phyloP scores from a whole-genome alignment of 352 stramenopile genomes.

The Pythium utonaiense region DNA sequence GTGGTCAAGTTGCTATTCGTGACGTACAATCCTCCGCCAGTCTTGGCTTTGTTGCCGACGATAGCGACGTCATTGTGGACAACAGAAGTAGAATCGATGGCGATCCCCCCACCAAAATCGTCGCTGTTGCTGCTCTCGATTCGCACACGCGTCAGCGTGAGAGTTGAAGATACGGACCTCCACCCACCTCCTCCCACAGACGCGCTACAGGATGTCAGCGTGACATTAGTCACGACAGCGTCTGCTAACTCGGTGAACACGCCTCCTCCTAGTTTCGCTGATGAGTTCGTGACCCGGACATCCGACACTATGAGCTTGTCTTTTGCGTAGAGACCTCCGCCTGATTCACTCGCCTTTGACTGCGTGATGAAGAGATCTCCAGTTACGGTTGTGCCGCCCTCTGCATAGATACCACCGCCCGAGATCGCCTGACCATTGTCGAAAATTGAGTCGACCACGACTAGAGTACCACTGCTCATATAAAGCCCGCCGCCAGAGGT shows the following conservation, averaged over 20 bases:
- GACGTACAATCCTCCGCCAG: slow-evolving; percentile 40
- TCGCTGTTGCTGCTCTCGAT: neutral
- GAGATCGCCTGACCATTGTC: slow-evolving; percentile 3
- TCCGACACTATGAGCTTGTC: neutral
- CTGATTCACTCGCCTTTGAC: neutral
- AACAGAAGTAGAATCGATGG: slow-evolving; percentile 23
- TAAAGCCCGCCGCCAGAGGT: slow-evolving; percentile 20
- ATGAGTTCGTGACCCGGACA: neutral
- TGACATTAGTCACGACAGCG: slow-evolving; percentile 5
- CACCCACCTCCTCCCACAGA: slow-evolving; percentile 30
- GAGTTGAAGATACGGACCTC: slow-evolving; percentile 10
- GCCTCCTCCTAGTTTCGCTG: slow-evolving; percentile 30
- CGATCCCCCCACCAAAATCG: slow-evolving; percentile 32
- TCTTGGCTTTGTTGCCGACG: slow-evolving; percentile 16
- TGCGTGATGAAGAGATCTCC: slow-evolving; percentile 7
- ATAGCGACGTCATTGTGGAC: slow-evolving; percentile 28
- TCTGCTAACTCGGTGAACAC: slow-evolving; percentile 5
- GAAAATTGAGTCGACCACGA: neutral
- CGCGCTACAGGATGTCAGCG: slow-evolving; percentile 2
- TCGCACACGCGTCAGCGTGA: slow-evolving; percentile 5
- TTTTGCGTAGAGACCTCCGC: slow-evolving; percentile 20
- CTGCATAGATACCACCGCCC: slow-evolving; percentile 16
- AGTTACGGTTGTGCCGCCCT: neutral
- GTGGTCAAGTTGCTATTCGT: neutral
- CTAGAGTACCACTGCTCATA: slow-evolving; percentile 2